A percentile compares a stretch with the other conserved stretches of the same genome.
Evolutionary conservation across 2,329 filamentous ascomycete species (phyloP).

Genomic region (Arthroderma uncinatum): DNA sequence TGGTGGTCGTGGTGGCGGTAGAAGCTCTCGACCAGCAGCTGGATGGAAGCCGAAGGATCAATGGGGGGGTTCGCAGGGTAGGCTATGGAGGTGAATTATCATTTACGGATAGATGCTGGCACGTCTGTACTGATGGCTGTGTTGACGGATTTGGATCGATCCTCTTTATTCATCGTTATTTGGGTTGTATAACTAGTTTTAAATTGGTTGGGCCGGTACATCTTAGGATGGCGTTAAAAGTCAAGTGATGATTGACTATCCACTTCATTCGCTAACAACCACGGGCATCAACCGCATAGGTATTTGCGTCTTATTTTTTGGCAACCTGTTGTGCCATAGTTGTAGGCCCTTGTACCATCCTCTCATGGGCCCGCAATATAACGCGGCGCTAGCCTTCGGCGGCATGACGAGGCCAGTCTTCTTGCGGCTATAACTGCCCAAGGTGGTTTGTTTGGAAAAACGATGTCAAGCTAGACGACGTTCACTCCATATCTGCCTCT

Average conservation of each 20-base stretch:
- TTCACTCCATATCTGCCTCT: constrained; percentile 24
- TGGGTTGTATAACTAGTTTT: neutral
- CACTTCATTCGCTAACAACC: neutral
- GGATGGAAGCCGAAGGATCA: neutral
- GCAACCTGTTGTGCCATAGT: neutral
- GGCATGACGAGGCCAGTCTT: neutral
- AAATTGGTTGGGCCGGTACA: neutral
- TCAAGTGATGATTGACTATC: neutral
- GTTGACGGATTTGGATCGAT: neutral
- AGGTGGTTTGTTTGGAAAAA: neutral
- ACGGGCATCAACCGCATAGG: neutral
- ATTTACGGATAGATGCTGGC: neutral
- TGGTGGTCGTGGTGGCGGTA: neutral
- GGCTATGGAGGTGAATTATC: neutral
- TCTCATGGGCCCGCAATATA: neutral
- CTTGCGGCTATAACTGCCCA: too few relatives aligned
- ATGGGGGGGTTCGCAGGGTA: neutral
- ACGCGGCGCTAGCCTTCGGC: neutral
- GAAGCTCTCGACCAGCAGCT: neutral
- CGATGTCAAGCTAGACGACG: neutral
- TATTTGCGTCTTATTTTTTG: neutral
- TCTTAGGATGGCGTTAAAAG: neutral
- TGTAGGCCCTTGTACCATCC: neutral
- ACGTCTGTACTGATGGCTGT: too few relatives aligned
- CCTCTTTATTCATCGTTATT: neutral